phyloP scores from a whole-genome alignment of 768 basidiomycete genomes.

The Podaxis rugospora region DNA sequence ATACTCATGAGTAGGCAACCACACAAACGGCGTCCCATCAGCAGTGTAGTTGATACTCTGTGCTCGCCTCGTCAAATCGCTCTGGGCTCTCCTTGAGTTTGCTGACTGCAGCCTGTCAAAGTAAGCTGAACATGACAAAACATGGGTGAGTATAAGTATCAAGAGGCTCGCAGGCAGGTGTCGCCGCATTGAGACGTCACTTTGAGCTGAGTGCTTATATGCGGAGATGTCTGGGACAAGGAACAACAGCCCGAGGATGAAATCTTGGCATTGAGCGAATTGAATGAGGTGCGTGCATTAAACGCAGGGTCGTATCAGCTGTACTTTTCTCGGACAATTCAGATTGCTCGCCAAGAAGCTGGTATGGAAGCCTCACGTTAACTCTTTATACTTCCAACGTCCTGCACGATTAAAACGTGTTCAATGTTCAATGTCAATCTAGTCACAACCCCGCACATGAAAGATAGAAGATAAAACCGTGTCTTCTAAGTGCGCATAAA shows the following conservation, averaged over 20 bases:
- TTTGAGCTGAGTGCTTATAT: neutral
- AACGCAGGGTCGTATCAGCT: neutral
- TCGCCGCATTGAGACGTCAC: neutral
- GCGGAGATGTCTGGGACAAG: neutral
- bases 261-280: neutral
- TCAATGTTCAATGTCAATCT: neutral
- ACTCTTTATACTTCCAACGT: neutral
- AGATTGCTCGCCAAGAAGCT: neutral
- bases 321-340: neutral
- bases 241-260: neutral
- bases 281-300: neutral
- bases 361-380: neutral
- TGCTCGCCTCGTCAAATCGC: neutral
- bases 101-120: neutral
- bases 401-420: neutral
- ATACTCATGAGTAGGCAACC: constrained; percentile 9
- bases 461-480: neutral
- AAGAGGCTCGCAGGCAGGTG: neutral
- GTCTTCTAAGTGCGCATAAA: neutral
- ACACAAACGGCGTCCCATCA: constrained; percentile 13
- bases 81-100: neutral
- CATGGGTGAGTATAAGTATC: neutral
- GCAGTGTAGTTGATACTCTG: constrained; percentile 8
- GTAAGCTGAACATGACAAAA: neutral
- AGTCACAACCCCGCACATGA: neutral